phyloP scores from a whole-genome alignment of 164 flowering plant genomes.

The Platanus orientalis region DNA sequence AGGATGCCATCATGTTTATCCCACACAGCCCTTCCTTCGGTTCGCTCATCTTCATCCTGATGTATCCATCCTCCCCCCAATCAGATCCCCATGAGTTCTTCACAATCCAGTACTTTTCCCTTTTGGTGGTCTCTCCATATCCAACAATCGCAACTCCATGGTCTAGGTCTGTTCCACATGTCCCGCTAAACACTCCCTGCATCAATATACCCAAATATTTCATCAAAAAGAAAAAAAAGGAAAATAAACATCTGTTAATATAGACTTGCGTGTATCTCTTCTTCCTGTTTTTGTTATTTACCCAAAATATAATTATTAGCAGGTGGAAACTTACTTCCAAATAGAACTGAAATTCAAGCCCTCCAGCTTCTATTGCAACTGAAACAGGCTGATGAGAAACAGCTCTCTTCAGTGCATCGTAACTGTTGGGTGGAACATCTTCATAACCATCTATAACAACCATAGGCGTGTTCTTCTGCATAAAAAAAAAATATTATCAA shows the following conservation, averaged over 20 bases:
- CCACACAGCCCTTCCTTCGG: conserved; percentile 26
- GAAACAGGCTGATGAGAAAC: conserved; percentile 31
- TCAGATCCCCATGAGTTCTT: conserved; percentile 37
- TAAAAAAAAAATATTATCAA: neutral
- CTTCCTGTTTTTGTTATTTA: too few species aligned
- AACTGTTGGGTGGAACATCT: conserved; percentile 26
- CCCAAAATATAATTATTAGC: too few species aligned
- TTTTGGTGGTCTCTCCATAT: conserved; percentile 22
- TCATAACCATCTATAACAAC: conserved; percentile 29
- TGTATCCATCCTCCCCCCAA: conserved; percentile 31
- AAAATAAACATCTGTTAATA: neutral
- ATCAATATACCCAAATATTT: too few species aligned
- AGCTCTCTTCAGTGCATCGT: conserved; percentile 25
- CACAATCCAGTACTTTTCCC: conserved; percentile 28
- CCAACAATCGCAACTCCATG: conserved; percentile 34
- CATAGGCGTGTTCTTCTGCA: conserved; percentile 20
- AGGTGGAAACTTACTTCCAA: conserved; percentile 17
- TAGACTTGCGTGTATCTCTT: neutral
- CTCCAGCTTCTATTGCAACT: conserved; percentile 35
- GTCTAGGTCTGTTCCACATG: conserved; percentile 25
- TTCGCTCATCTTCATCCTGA: conserved; percentile 18
- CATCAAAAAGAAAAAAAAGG: too few species aligned
- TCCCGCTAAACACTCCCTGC: conserved; percentile 30
- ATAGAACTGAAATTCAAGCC: conserved; percentile 27
- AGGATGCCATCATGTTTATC: conserved; percentile 28